Conservation (phyloP, 495 filamentous ascomycete genomes). For the Sordaria brevicollis region DNA sequence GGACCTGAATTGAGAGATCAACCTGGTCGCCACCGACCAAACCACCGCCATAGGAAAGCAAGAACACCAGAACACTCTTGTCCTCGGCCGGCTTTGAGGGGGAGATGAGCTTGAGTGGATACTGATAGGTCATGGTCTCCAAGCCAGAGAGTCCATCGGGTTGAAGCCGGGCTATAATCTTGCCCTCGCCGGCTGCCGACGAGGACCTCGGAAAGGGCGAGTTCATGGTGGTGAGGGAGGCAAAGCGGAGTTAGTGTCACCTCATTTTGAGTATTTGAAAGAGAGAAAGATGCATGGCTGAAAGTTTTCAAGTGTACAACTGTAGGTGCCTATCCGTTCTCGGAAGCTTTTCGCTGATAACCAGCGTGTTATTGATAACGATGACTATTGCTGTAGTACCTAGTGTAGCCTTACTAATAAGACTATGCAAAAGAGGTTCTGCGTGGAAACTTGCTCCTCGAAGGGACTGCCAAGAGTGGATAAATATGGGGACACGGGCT, state of each 20-base stretch:
- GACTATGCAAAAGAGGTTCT: neutral
- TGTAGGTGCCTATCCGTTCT: neutral
- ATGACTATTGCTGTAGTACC: neutral
- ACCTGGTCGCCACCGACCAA: slow-evolving; percentile 80
- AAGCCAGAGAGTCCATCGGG: slow-evolving; percentile 64
- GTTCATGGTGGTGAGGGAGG: slow-evolving; percentile 23
- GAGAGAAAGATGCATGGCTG: neutral
- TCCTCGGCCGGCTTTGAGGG: slow-evolving; percentile 41
- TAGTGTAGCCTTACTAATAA: neutral
- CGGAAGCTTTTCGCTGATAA: neutral
- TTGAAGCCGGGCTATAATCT: slow-evolving; percentile 60
- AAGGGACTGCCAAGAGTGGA: too few relatives aligned
- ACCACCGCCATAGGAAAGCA: slow-evolving; percentile 91
- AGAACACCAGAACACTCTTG: slow-evolving; percentile 61
- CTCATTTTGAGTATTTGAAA: slow-evolving; percentile 1
- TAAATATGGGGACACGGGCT: neutral
- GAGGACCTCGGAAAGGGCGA: slow-evolving; percentile 60
- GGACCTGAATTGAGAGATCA: slow-evolving; percentile 57
- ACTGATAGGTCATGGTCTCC: slow-evolving; percentile 72
- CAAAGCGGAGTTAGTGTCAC: neutral
- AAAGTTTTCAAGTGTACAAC: neutral
- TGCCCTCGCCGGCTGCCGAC: slow-evolving; percentile 65
- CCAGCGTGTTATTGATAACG: neutral
- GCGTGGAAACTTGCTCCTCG: too few relatives aligned
- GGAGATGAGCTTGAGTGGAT: slow-evolving; percentile 88